Percentiles rank a stretch among this genome's conserved stretches.
These are phyloP conservation scores for Irpex sp. DNA, from an alignment of 1,284 basidiomycete genomes.

Conservation along the genomic window DNA sequence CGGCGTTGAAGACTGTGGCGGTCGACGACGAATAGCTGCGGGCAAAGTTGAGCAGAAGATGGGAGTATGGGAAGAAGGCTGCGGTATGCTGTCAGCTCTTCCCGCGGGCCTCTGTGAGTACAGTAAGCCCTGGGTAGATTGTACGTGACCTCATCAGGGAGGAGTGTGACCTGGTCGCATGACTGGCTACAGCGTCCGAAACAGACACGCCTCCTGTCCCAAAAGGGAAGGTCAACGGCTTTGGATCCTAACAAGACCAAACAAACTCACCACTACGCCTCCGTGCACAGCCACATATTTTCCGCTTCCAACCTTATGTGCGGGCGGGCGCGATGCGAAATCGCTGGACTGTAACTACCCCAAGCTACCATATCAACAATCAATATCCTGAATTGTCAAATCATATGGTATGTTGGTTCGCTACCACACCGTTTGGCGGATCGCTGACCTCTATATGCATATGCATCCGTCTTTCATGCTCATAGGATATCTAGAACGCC, in stretches of 20 bases:
- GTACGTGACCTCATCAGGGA: conserved; percentile 4
- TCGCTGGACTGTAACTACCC: too few species aligned
- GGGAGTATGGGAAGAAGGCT: conserved; percentile 6
- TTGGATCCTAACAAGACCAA: conserved; percentile 20
- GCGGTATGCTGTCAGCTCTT: background rate
- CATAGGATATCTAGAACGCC: too few species aligned
- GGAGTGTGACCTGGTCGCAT: conserved; percentile 11
- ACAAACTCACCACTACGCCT: background rate
- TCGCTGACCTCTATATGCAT: too few species aligned
- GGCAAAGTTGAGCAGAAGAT: background rate
- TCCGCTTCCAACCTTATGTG: background rate
- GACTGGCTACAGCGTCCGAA: conserved; percentile 5
- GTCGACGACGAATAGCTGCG: background rate
- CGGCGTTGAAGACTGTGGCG: background rate
- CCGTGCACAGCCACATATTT: background rate
- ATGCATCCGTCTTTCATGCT: too few species aligned
- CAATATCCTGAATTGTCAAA: too few species aligned
- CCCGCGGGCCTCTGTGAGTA: background rate
- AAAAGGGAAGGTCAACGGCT: conserved; percentile 9
- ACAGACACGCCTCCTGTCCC: background rate
- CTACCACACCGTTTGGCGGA: too few species aligned
- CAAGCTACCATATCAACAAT: too few species aligned
- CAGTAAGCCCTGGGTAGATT: background rate
- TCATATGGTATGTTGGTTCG: too few species aligned
- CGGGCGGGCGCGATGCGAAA: too few species aligned